Conservation (phyloP, 768 basidiomycete genomes). For the Phylloporus rhodoxanthus region DNA sequence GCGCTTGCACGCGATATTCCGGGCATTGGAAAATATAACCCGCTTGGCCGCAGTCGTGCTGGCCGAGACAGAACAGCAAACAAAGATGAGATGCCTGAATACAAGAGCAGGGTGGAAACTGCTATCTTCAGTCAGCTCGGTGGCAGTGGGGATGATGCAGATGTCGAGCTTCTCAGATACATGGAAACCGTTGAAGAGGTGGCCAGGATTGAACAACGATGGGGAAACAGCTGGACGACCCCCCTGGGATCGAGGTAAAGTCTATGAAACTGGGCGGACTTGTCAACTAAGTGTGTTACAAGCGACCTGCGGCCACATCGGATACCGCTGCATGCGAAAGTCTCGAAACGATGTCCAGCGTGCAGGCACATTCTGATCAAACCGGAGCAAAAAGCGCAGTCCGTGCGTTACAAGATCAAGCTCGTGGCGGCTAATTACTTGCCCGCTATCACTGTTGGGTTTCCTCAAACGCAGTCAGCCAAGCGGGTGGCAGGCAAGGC, state of each 20-base stretch:
- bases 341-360: constrained; percentile 89
- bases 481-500: constrained; percentile 36
- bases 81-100: constrained; percentile 74
- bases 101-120: constrained; percentile 66
- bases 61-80: constrained; percentile 60
- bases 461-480: constrained; percentile 50
- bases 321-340: constrained; percentile 88
- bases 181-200: constrained; percentile 59
- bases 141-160: constrained; percentile 57
- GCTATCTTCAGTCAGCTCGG: constrained; percentile 47
- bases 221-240: constrained; percentile 73
- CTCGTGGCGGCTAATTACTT: constrained; percentile 93
- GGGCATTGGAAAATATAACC: constrained; percentile 74
- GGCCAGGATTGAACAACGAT: constrained; percentile 70
- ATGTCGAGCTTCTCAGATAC: constrained; percentile 65
- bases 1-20: constrained; percentile 85
- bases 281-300: constrained; percentile 7
- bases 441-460: constrained; percentile 70
- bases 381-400: constrained; percentile 95
- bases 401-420: constrained; percentile 94
- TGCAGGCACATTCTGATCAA: constrained; percentile 98
- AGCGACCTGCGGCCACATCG: constrained; percentile 85
- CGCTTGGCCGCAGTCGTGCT: constrained; percentile 42
- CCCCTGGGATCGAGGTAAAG: constrained; percentile 57
- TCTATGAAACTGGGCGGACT: neutral